Conservation (phyloP, 2,329 filamentous ascomycete species). For the Colletotrichum spinosum region DNA sequence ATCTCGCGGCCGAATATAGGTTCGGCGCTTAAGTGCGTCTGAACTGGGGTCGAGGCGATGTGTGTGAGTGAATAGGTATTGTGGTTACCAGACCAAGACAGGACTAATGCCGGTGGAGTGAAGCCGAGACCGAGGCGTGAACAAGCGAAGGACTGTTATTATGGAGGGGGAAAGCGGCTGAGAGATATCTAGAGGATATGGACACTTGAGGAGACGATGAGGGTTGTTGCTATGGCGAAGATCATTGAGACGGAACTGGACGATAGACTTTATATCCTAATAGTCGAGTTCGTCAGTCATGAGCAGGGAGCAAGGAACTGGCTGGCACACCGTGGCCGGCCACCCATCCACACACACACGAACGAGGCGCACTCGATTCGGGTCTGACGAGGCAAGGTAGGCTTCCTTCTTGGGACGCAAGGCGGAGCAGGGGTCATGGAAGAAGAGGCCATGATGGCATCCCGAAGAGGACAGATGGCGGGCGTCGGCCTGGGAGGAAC, state of each 20-base stretch:
- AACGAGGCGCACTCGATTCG: slow-evolving; percentile 33
- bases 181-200: slow-evolving; percentile 2
- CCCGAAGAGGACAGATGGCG: background rate
- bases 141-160: background rate
- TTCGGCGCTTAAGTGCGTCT: slow-evolving; percentile 36
- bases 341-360: slow-evolving; percentile 21
- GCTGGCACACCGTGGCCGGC: background rate
- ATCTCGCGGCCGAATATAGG: slow-evolving; percentile 30
- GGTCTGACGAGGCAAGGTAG: slow-evolving; percentile 32
- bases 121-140: slow-evolving; percentile 14
- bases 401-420: slow-evolving; percentile 33
- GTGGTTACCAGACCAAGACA: slow-evolving; percentile 26
- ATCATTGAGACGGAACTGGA: slow-evolving; percentile 4
- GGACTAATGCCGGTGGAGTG: slow-evolving; percentile 31
- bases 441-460: slow-evolving; percentile 21
- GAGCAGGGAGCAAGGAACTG: background rate
- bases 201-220: background rate
- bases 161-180: background rate
- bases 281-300: slow-evolving; percentile 6
- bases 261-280: slow-evolving; percentile 29
- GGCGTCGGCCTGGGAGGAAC: background rate
- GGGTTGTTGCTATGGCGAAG: no score
- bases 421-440: slow-evolving; percentile 27
- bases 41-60: background rate
- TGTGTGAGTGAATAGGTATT: background rate